A percentile compares a stretch with the other conserved stretches of the same genome.
Conservation (phyloP, 2,329 filamentous ascomycete species). For the Sclerotiophoma versabilis region DNA sequence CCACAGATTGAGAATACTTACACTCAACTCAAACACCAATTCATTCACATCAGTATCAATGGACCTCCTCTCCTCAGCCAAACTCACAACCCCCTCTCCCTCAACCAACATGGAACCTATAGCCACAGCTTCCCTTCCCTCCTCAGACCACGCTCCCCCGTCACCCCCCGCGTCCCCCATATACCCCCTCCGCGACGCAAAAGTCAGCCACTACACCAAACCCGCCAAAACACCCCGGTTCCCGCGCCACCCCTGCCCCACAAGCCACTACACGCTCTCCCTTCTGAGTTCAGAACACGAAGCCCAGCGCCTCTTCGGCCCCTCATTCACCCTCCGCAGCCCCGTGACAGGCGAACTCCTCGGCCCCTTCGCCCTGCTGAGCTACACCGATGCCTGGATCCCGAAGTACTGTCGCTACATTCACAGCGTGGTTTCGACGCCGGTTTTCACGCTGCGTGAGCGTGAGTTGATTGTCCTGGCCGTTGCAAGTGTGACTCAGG, state of each 20-base stretch:
- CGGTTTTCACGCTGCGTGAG: slow-evolving; percentile 2
- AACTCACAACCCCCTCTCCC: background rate
- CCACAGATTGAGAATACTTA: background rate
- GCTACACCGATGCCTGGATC: slow-evolving; percentile 10
- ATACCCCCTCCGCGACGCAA: background rate
- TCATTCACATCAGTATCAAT: background rate
- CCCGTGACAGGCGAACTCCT: slow-evolving; percentile 2
- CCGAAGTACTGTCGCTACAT: slow-evolving; percentile 8
- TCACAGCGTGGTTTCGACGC: background rate
- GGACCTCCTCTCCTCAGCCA: slow-evolving; percentile 3
- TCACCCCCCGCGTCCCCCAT: slow-evolving; percentile 1
- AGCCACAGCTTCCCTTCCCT: background rate
- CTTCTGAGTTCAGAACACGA: slow-evolving; percentile 3
- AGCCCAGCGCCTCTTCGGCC: slow-evolving; percentile 13
- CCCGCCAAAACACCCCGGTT: slow-evolving; percentile 1
- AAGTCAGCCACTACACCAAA: slow-evolving; percentile 1
- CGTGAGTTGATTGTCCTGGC: slow-evolving; percentile 1
- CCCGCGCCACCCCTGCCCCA: slow-evolving; percentile 7
- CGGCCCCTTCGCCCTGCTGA: slow-evolving; percentile 10
- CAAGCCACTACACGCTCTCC: slow-evolving; percentile 5
- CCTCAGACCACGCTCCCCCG: background rate
- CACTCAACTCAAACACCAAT: background rate
- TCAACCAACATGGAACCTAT: background rate
- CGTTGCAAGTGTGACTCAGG: background rate
- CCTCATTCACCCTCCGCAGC: slow-evolving; percentile 3